Evolutionary conservation across 805 yeast species (phyloP), one percentile per base, ranked within the genome.

Genomic region (Kodamaea neixiangensis): DNA sequence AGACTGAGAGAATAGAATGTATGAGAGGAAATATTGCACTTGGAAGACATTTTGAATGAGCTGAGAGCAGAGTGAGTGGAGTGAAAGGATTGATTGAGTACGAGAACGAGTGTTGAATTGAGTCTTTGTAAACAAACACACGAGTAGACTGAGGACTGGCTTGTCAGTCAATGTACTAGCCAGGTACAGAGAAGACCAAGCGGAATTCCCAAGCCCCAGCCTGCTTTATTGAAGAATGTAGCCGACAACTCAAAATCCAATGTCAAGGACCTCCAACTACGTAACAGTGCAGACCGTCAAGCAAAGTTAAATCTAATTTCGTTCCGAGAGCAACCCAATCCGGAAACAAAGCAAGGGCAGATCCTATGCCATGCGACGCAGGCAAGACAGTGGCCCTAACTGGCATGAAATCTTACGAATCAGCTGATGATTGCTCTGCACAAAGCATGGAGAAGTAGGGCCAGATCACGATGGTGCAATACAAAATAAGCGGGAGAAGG

Each of bases 361-460:
- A 37, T 37, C 41, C 21, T 11, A 37, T 37, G 41, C 41, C 41
- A 37, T 37, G 41, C 21, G 13, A 37, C 41, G 41, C 41, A 37
- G 15, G 41, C 21, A 19, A 17, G 21, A 17, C 41, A 37, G 19
- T 6, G 13, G 41, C n/a, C 41, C 21, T 11, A 37, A 37, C 41
- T 37, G 19, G 41, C 19, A 19, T 4, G 21, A 34, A 37, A 37
- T 37, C 41, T 17, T 18, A 14, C 41, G 19, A 37, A 37, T 37
- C 41, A 37, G 41, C 41, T 37, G 41, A 37, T 37, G 41, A 13
- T 37, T 37, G 41, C 41, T 37, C 21, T 17, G 21, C 41, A 37
- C 41, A 37, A 37, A 37, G 41, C n/a, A 17, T 15, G 41, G 3
- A 3, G 10, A 37, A 17, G 41, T 19, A 37, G 41, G 41, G 19